Base-by-base conservation (phyloP, 805 yeast genomes). In the Kluyveromyces dobzhanskii region DNA sequence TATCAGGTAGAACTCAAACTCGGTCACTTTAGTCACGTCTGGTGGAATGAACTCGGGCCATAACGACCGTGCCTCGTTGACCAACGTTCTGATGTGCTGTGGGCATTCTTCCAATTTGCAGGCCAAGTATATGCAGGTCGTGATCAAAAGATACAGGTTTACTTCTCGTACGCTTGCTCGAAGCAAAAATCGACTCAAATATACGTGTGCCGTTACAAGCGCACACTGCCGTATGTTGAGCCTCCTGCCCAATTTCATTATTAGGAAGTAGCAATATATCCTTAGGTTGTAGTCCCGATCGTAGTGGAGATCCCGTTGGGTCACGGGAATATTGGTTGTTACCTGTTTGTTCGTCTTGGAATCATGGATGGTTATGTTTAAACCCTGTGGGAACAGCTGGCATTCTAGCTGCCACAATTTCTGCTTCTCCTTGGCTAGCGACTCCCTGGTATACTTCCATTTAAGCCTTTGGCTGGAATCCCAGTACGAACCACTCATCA, bases 1-100 rank as follows among this genome's bases (percentile, higher is more conserved):
- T 14, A 92, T 79, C 32, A 92, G 59, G 55, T 90, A 92, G 57
- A 92, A 92, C 61, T 92, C 98, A 62, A 94, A 85, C 56, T 92
- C 97, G 0, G 97, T 97, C 12, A 92, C 68, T 53, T 85, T 85
- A 21, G 95, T 81, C 13, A 87, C 76, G 57, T 90, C 97, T 42
- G 83, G 86, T 0, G 97, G 94, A 27, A 90, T 80, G 51, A 79
- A 85, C 53, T 88, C 96, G 0, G 97, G 97, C 97, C 97, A 90
- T 29, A 86, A 63, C 28, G 80, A 80, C 38, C 95, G 65, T 2
- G 97, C 92, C 55, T 90, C 97, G 14, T 78, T 70, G 17, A 85
- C 75, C 8, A 92, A 71, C 1, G 88, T 75, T 40, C 96, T 65
- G 8, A 92, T 86, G 55, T 92, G 97, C 53, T 84, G 94, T 1